phyloP scores from a whole-genome alignment of 2,329 filamentous ascomycete genomes.

The Colletotrichum australisinense region DNA sequence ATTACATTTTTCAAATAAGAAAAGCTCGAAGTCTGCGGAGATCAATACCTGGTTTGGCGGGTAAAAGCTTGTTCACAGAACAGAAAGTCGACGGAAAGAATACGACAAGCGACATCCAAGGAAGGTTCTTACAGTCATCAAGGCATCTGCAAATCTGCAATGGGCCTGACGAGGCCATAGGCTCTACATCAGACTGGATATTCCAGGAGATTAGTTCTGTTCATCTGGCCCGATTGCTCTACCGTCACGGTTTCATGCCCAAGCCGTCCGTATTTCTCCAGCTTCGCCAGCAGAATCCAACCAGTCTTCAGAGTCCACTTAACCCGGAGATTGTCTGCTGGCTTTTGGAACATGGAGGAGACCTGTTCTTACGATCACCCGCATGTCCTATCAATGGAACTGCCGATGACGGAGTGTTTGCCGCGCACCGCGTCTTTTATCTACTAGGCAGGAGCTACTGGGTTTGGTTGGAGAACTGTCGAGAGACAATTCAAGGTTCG shows the following conservation, averaged over 20 bases:
- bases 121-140: accelerated
- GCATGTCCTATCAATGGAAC: background rate
- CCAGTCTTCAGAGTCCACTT: too few relatives aligned
- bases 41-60: too few relatives aligned
- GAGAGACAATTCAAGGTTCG: background rate
- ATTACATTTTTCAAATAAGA: background rate
- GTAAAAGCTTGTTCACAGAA: accelerated
- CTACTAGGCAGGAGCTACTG: too few relatives aligned
- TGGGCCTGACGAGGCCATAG: too few relatives aligned
- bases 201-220: background rate
- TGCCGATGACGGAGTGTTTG: background rate
- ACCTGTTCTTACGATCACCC: background rate
- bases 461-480: background rate
- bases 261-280: background rate
- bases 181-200: background rate
- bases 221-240: background rate
- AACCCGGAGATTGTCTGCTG: background rate
- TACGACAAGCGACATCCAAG: accelerated
- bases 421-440: background rate
- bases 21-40: accelerated
- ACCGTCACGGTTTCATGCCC: background rate
- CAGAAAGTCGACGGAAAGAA: too few relatives aligned
- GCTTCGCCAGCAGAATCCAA: too few relatives aligned
- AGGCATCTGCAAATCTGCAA: too few relatives aligned
- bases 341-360: background rate